phyloP scores from a whole-genome alignment of 2,329 filamentous ascomycete genomes.

The Alternaria sp. region DNA sequence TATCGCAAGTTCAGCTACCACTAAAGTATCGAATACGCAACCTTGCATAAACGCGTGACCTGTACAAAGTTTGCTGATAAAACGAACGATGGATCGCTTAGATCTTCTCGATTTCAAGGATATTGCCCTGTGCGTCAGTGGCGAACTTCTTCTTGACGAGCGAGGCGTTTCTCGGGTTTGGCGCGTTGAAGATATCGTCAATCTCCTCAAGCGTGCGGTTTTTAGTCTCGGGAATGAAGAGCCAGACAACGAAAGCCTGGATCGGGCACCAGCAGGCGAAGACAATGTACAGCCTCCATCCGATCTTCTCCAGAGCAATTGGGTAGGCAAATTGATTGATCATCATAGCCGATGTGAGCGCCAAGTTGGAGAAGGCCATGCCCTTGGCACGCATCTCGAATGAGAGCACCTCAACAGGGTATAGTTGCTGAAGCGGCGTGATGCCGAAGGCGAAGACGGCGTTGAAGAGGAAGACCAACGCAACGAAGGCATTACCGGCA shows the following conservation, averaged over 20 bases:
- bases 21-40: not conserved
- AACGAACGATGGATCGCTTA: conserved; percentile 9
- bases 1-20: not conserved
- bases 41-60: not conserved
- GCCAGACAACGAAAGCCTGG: conserved; percentile 29
- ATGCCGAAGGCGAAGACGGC: conserved; percentile 46
- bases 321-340: conserved; percentile 46
- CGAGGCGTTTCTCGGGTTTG: conserved; percentile 35
- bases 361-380: conserved; percentile 37
- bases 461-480: conserved; percentile 48
- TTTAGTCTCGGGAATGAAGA: conserved; percentile 42
- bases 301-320: conserved; percentile 35
- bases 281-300: conserved; percentile 39
- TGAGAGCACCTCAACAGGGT: conserved; percentile 48
- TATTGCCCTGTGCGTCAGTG: conserved; percentile 27
- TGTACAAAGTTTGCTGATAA: not conserved
- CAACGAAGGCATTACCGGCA: conserved; percentile 41
- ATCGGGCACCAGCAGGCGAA: conserved; percentile 35
- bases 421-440: conserved; percentile 48
- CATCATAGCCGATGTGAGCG: conserved; percentile 33
- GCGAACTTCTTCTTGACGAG: conserved; percentile 39
- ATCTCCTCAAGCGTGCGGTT: conserved; percentile 41
- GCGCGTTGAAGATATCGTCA: conserved; percentile 35
- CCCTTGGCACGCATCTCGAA: conserved; percentile 50
- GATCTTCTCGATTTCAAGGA: conserved; percentile 39